These are phyloP conservation scores for Oryza nivara DNA, from an alignment of 176 grass and related monocot genomes.

Conservation along the genomic window DNA sequence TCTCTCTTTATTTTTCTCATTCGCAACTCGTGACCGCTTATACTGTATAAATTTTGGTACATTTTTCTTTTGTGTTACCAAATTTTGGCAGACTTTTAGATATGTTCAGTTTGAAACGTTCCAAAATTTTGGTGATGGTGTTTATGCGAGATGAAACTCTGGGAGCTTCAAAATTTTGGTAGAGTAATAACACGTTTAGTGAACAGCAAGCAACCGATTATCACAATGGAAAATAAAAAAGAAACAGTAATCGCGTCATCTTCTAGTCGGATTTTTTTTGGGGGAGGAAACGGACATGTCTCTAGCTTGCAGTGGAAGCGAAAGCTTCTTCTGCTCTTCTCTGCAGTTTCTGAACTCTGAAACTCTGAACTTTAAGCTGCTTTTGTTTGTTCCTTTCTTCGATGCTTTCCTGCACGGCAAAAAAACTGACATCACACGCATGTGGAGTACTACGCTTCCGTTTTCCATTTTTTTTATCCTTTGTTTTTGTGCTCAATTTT, in stretches of 20 bases:
- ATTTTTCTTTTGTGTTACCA: too few relatives aligned
- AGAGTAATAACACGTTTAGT: too few relatives aligned
- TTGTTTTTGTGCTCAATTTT: not conserved
- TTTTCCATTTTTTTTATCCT: not conserved
- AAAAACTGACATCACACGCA: not conserved
- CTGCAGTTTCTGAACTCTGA: not conserved
- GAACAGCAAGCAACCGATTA: not conserved
- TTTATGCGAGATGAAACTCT: too few relatives aligned
- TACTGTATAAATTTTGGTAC: too few relatives aligned
- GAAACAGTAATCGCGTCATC: not conserved
- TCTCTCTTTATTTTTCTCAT: too few relatives aligned
- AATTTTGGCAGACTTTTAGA: too few relatives aligned
- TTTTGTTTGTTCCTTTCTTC: slow-evolving; percentile 11
- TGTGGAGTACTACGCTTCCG: not conserved
- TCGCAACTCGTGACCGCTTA: too few relatives aligned
- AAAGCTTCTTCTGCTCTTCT: not conserved
- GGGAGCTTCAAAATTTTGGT: too few relatives aligned
- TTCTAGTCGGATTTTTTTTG: not conserved
- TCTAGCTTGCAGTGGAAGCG: slow-evolving; percentile 41
- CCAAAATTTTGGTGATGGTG: too few relatives aligned
- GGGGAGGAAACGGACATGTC: slow-evolving; percentile 10
- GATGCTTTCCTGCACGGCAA: not conserved
- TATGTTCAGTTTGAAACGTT: too few relatives aligned
- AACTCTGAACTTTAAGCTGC: not conserved
- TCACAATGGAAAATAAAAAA: too few relatives aligned